Base-by-base conservation (phyloP, 179 eudicot genomes). In the Camellia oleifera region DNA sequence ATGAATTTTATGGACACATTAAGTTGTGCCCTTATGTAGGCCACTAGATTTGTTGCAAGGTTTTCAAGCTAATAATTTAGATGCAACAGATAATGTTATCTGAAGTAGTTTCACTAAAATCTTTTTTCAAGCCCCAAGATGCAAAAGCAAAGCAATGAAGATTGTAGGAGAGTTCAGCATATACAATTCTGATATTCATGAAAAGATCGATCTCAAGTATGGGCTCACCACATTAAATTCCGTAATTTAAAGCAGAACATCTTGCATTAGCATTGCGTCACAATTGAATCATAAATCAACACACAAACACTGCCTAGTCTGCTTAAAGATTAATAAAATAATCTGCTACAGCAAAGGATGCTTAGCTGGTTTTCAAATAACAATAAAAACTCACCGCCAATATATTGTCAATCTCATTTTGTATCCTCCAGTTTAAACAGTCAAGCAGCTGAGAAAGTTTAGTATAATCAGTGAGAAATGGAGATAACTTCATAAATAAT, bases 401-500 rank as follows among this genome's bases (percentile, higher is more conserved):
- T 79, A 96, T 94, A 46, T 84, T 77, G 81, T 94, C 99, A 63
- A 96, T 94, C 83, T 96, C 96, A 85, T 90, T 96, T 86, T 94
- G 88, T 85, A 92, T 90, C 88, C 98, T 89, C 99, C 99, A 96
- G 74, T 89, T 90, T 79, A 96, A 83, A 83, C 91, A 86, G 68
- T 96, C 97, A 53, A 88, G 69, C 79, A 96, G 89, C 99, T 96
- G 98, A 75, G 83, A 82, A 84, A 72, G 52, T 45, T 20, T 17
- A 13, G 18, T 62, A 79, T 63, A 75, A 77, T 77, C 71, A 52
- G 66, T 69, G 53, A 81, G 66, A 54, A 82, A 54, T 18, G 18
- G 57, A 71, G 40, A 17, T 0, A 58, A 32, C 63, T 20, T 57
- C 77, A 52, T 57, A 79, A 54, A 71, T 10, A 72, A 78, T 15